Evolutionary conservation across 257 asterid genomes (phyloP), one percentile per base, ranked within the genome.

Genomic region (Jasminum sambac): DNA sequence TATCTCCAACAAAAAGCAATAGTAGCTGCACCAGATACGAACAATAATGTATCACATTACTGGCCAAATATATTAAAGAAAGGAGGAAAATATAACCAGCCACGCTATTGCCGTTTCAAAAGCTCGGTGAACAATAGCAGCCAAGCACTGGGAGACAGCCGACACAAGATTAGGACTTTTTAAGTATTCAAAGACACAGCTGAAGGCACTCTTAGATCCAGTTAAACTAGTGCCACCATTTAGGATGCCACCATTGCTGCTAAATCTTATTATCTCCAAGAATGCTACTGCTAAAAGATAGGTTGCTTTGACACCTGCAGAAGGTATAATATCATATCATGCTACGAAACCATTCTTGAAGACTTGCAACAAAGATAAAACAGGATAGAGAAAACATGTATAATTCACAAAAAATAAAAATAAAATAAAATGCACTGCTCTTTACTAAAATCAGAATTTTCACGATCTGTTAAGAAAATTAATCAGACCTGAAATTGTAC

Each of bases 181-280:
- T 77, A 95, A 82, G 78, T 95, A 95, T 82, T 95, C 99, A 72
- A 95, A 91, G 76, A 84, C 99, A 79, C 98, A 91, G 80, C 91
- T 87, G 80, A 95, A 95, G 66, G 99, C 96, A 89, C 99, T 95
- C 75, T 87, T 83, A 78, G 96, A 86, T 72, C 92, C 87, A 52
- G 85, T 77, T 64, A 89, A 82, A 65, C 66, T 83, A 48, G 85
- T 80, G 83, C 80, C 84, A 76, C 95, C 96, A 79, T 89, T 95
- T 43, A 95, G 94, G 79, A 91, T 84, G 52, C 99, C 99, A 73
- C 99, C 99, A 69, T 91, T 95, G 91, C 99, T 95, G 80, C 95
- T 91, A 83, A 95, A 95, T 63, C 99, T 82, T 79, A 88, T 91
- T 74, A 95, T 91, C 92, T 95, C 99, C 72, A 95, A 71, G 80